These are phyloP conservation scores for Chlamydomonas incerta DNA, from an alignment of 139 green algal genomes.

Conservation along the genomic window DNA sequence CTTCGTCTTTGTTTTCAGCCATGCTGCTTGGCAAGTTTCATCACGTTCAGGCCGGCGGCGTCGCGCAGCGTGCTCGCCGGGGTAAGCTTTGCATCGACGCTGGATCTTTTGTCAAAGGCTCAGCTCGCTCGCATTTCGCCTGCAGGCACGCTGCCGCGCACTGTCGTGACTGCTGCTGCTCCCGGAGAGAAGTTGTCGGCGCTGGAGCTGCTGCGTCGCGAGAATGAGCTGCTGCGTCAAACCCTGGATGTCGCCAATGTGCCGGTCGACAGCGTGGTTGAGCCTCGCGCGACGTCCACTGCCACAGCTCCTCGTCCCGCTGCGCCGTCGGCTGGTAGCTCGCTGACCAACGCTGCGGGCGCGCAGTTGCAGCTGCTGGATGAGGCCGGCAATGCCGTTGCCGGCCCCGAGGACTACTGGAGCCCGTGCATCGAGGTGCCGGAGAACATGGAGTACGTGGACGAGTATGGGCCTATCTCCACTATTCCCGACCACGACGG, in stretches of 20 bases:
- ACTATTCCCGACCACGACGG: slow-evolving; percentile 86
- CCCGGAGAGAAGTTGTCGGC: slow-evolving; percentile 41
- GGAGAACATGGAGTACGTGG: slow-evolving; percentile 51
- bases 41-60: not conserved
- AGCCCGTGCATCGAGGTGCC: slow-evolving; percentile 61
- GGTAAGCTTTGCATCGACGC: not conserved
- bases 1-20: too few species aligned
- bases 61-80: not conserved
- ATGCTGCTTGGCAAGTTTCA: slow-evolving; percentile 31
- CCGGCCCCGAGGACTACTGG: slow-evolving; percentile 56
- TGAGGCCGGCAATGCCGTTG: not conserved
- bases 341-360: not conserved
- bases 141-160: not conserved
- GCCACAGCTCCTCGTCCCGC: not conserved
- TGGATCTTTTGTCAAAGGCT: not conserved
- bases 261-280: slow-evolving; percentile 32
- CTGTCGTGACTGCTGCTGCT: not conserved
- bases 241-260: slow-evolving; percentile 59
- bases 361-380: slow-evolving; percentile 11
- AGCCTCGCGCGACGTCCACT: not conserved
- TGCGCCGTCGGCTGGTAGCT: too few species aligned
- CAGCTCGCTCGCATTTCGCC: not conserved
- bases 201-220: slow-evolving; percentile 75
- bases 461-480: slow-evolving; percentile 59
- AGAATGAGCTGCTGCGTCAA: slow-evolving; percentile 85